Evolutionary conservation across 306 rosid species (phyloP), one percentile per base, ranked within the genome.

Genomic region (Cucumis melo): DNA sequence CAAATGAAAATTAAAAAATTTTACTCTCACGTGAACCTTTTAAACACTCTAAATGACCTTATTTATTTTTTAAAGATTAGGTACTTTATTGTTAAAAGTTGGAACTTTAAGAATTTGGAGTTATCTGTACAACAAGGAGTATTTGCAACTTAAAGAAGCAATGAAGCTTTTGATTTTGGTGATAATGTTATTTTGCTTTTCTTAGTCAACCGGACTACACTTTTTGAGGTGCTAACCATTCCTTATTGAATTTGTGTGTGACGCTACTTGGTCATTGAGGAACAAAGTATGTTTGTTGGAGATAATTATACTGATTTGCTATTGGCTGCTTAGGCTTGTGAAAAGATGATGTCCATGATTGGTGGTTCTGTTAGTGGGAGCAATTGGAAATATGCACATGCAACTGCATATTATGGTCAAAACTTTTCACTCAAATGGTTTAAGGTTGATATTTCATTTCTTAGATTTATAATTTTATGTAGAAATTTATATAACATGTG

Each of bases 341-440:
- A 98, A 80, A 94, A 92, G 93, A 94, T 94, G 99, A 90, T 87
- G 80, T 87, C 99, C 80, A 94, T 98, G 85, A 94, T 92, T 72
- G 99, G 99, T 82, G 99, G 92, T 64, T 92, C 97, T 80, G 92
- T 88, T 78, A 60, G 93, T 24, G 99, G 99, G n/a, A 98, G 99
- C 56, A 94, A 94, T 80, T 94, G 99, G 99, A 94, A 94, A 84
- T 94, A 94, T 88, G 99, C 97, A 23, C 98, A 94, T 64, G 99
- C 96, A 82, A 92, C 98, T 77, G 99, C 99, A 42, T 98, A 94
- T 90, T 94, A 94, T 10, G 99, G 99, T 92, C n/a, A n/a, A n/a
- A n/a, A n/a, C n/a, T n/a, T n/a, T n/a, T n/a, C n/a, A n/a, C n/a
- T n/a, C n/a, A n/a, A 94, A 83, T 94, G 99, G 98, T 83, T 94